Evolutionary conservation across 164 flowering plant species (phyloP), one percentile per base, ranked within the genome.

Genomic region (Vitis cinerea): DNA sequence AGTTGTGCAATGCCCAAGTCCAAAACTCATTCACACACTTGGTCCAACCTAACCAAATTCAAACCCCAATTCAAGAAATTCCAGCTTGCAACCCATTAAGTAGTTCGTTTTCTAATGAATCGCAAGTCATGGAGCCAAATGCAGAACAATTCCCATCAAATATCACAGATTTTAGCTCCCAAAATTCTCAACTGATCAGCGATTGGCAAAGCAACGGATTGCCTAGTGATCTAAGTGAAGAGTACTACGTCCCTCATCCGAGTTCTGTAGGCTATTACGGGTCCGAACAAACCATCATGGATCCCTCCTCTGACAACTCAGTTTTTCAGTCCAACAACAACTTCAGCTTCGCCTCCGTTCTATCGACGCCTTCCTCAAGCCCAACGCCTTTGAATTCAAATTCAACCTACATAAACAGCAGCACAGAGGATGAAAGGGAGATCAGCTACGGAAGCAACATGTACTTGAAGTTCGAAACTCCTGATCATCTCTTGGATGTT

Each of bases 301-400:
- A 78, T 37, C 70, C 81, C 44, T 61, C 67, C 9, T 57, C 80
- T 12, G 80, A 71, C 19, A 61, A 65, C 11, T 70, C 82, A 6
- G 71, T 59, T 63, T 77, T 75, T 56, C 70, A 75, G 10, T 67
- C 81, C 64, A 71, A 73, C 51, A 69, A 61, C 66, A 74, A 70
- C 62, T 72, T 79, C 44, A 64, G 69, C 66, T 78, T 77, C n/a
- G 47, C 70, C 27, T 82, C 92, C 2, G 81, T 81, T 73, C 56
- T 84, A 19, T 83, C 97, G 0, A 82, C 90, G 15, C 88, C 88
- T 47, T 76, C 90, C 0, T 84, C 94, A 5, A 85, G 88, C 73
- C 79, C 90, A 8, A 73, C 90, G 2, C 85, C 84, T 0, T 70
- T 86, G 78, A 79, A 83, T 72, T 85, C 89, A 14, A 78, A 82